A percentile compares a stretch with the other conserved stretches of the same genome.
phyloP scores from a whole-genome alignment of 148 eudicot genomes.

The Rhododendron henanense region DNA sequence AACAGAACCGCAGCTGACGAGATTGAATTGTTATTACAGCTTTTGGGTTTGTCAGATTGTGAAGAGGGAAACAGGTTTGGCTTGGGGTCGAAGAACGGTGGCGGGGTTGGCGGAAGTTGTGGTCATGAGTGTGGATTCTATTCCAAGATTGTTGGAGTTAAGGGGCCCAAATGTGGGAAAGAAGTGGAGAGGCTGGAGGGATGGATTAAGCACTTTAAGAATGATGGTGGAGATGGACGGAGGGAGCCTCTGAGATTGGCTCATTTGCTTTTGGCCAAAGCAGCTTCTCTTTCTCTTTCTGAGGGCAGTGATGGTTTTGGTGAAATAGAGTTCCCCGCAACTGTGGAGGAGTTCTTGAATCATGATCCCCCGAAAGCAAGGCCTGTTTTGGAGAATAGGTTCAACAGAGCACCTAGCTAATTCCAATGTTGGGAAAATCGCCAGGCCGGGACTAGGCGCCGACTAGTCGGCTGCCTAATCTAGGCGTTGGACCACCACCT shows the following conservation, averaged over 20 bases:
- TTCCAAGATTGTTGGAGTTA: conserved; percentile 62
- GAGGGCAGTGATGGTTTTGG: conserved; percentile 32
- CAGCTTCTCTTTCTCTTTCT: conserved; percentile 38
- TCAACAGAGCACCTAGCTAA: not conserved
- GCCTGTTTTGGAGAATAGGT: not conserved
- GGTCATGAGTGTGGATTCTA: conserved; percentile 56
- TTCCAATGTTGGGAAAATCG: not conserved
- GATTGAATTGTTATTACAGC: conserved; percentile 52
- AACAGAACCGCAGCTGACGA: conserved; percentile 31
- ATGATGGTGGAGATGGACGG: conserved; percentile 20
- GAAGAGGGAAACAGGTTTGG: conserved; percentile 11
- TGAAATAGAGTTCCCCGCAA: conserved; percentile 60
- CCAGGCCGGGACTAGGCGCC: not conserved
- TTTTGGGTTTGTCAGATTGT: conserved; percentile 45
- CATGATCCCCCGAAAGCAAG: conserved; percentile 52
- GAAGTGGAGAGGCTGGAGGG: conserved; percentile 68
- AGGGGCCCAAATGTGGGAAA: conserved; percentile 64
- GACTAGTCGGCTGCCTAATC: not conserved
- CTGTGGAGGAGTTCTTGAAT: conserved; percentile 63
- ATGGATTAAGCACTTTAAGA: conserved; percentile 61
- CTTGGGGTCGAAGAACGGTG: conserved; percentile 6
- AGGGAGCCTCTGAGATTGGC: conserved; percentile 66
- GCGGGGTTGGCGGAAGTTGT: conserved; percentile 5
- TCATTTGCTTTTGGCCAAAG: conserved; percentile 75
- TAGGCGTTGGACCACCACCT: not conserved